Conservation (phyloP, 345 rosid genomes). For the Tarenaya hassleriana region DNA sequence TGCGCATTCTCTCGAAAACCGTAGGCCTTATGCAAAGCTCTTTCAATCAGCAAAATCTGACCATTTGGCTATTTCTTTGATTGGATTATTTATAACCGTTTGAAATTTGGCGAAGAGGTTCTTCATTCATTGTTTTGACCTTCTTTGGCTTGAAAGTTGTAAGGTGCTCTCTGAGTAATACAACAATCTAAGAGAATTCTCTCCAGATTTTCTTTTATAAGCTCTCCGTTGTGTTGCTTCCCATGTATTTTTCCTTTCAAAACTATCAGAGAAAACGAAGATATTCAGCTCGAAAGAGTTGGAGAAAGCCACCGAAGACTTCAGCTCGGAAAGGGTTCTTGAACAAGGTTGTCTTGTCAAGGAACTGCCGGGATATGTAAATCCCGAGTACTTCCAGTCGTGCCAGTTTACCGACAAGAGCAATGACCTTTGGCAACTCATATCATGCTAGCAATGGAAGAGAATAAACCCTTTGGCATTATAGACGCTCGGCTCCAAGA, state of each 20-base stretch:
- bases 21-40: conserved; percentile 13
- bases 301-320: conserved; percentile 17
- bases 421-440: conserved; percentile 24
- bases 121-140: no score
- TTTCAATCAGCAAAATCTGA: no score
- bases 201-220: no score
- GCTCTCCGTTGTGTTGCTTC: no score
- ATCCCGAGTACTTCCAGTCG: conserved; percentile 24
- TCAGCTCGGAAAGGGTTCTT: conserved; percentile 13
- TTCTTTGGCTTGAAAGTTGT: no score
- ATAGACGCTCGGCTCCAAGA: conserved; percentile 17
- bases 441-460: conserved; percentile 24
- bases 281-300: conserved; percentile 18
- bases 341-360: conserved; percentile 38
- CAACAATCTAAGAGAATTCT: no score
- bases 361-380: conserved; percentile 24
- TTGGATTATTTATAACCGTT: no score
- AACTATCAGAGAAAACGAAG: conserved; percentile 15
- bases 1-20: conserved; percentile 20
- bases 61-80: no score
- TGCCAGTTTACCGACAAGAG: conserved; percentile 23
- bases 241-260: no score
- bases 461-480: conserved; percentile 18
- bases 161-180: no score
- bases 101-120: no score